Evolutionary conservation across 1,284 basidiomycete genomes (phyloP).

Genomic region (Microbotryomycetes sp.): DNA sequence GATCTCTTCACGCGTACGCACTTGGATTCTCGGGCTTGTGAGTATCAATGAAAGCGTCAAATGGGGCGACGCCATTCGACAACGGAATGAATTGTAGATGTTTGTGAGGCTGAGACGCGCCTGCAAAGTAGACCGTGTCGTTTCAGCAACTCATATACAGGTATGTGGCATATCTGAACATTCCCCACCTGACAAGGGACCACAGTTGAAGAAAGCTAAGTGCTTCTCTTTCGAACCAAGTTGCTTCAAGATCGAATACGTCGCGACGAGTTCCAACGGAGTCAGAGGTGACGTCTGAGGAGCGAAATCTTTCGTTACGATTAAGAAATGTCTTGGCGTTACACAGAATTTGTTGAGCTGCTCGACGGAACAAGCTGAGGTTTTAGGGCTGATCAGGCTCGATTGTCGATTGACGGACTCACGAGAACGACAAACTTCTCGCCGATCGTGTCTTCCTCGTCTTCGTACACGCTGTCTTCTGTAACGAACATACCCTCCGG

Average conservation of each 20-base stretch:
- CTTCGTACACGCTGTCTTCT: conserved; percentile 28
- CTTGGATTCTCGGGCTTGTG: conserved; percentile 25
- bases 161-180: conserved; percentile 21
- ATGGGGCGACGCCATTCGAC: conserved; percentile 28
- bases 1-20: conserved; percentile 2
- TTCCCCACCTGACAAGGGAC: conserved; percentile 26
- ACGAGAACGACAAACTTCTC: conserved; percentile 26
- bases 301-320: conserved; percentile 37
- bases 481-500: conserved; percentile 22
- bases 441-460: conserved; percentile 18
- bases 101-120: conserved; percentile 34
- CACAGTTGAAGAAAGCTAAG: conserved; percentile 37
- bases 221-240: conserved; percentile 30
- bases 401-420: not conserved
- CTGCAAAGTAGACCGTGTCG: conserved; percentile 1
- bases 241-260: conserved; percentile 33
- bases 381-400: not conserved
- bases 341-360: conserved; percentile 40
- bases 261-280: conserved; percentile 31
- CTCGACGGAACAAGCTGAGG: not conserved
- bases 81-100: conserved; percentile 37
- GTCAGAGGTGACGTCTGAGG: conserved; percentile 34
- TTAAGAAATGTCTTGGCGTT: conserved; percentile 36
- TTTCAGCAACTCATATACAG: too few relatives aligned
- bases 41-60: conserved; percentile 26